Evolutionary conservation across 2,329 filamentous ascomycete species (phyloP).

Genomic region (Aureobasidium namibiae): DNA sequence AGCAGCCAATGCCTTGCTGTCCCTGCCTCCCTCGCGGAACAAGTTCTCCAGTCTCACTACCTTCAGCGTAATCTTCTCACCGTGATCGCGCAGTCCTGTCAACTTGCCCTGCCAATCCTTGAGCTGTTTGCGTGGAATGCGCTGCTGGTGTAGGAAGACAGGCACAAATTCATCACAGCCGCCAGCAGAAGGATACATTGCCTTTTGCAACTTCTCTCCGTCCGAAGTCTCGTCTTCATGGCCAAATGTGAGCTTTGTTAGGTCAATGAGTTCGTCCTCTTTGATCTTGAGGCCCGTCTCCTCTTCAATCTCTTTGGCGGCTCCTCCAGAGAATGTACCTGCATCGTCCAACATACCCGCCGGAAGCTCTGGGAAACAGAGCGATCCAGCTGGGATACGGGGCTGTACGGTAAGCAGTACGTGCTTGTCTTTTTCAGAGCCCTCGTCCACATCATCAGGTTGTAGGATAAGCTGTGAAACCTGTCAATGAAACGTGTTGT

Average conservation of each 20-base stretch:
- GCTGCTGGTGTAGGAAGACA: slow-evolving; percentile 48
- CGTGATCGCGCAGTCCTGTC: slow-evolving; percentile 46
- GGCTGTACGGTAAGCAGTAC: slow-evolving; percentile 50
- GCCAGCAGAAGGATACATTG: slow-evolving; percentile 47
- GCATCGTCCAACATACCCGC: slow-evolving; percentile 53
- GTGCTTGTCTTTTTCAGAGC: slow-evolving; percentile 38
- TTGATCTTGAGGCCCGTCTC: slow-evolving; percentile 47
- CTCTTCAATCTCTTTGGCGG: slow-evolving; percentile 50
- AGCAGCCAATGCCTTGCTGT: slow-evolving; percentile 49
- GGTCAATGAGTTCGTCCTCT: slow-evolving; percentile 43
- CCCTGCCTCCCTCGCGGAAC: slow-evolving; percentile 47
- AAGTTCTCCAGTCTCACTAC: slow-evolving; percentile 42
- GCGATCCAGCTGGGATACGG: slow-evolving; percentile 46
- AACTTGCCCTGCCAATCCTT: slow-evolving; percentile 43
- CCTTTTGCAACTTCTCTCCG: slow-evolving; percentile 37
- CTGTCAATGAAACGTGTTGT: not conserved
- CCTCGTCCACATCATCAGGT: slow-evolving; percentile 38
- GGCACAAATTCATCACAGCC: slow-evolving; percentile 53
- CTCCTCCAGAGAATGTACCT: slow-evolving; percentile 45
- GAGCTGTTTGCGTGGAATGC: slow-evolving; percentile 40
- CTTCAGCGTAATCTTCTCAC: slow-evolving; percentile 53
- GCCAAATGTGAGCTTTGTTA: slow-evolving; percentile 43
- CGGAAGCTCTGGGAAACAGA: slow-evolving; percentile 49
- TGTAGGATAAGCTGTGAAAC: slow-evolving; percentile 44
- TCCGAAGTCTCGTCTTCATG: slow-evolving; percentile 9